Percentiles rank a stretch among this genome's conserved stretches.
Conservation (phyloP, 768 basidiomycete species). For the Lentinus tigrinus region DNA sequence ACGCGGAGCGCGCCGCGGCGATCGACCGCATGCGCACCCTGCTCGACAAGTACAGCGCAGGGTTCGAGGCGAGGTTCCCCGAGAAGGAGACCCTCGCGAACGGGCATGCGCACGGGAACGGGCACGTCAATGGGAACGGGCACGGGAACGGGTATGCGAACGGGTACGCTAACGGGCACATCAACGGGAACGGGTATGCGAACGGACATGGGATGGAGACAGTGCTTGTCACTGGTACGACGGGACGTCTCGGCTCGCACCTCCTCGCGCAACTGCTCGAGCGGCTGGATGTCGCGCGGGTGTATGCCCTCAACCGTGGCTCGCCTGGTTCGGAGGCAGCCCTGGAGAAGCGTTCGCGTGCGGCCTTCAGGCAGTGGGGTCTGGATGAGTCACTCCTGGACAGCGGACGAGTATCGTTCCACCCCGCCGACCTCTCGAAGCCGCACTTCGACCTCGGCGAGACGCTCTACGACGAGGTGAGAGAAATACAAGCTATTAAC, state of each 20-base stretch:
- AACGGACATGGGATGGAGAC: conserved; percentile 5
- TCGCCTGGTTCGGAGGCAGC: neutral
- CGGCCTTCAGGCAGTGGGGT: conserved; percentile 16
- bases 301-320: conserved; percentile 27
- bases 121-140: neutral
- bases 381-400: conserved; percentile 12
- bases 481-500: neutral
- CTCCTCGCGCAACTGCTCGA: conserved; percentile 25
- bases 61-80: conserved; percentile 1
- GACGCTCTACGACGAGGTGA: conserved; percentile 16
- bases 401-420: conserved; percentile 13
- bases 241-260: conserved; percentile 30
- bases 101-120: neutral
- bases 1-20: neutral
- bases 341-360: conserved; percentile 10
- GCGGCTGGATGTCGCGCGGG: conserved; percentile 14
- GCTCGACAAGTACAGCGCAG: conserved; percentile 18
- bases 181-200: neutral
- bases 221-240: conserved; percentile 33
- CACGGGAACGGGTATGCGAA: neutral
- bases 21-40: conserved; percentile 16
- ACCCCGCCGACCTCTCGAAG: conserved; percentile 20
- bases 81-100: neutral
- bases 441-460: conserved; percentile 17
- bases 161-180: neutral